Percentiles rank a stretch among this genome's conserved stretches.
Conservation (phyloP, 306 rosid species). For the Rosa chinensis region DNA sequence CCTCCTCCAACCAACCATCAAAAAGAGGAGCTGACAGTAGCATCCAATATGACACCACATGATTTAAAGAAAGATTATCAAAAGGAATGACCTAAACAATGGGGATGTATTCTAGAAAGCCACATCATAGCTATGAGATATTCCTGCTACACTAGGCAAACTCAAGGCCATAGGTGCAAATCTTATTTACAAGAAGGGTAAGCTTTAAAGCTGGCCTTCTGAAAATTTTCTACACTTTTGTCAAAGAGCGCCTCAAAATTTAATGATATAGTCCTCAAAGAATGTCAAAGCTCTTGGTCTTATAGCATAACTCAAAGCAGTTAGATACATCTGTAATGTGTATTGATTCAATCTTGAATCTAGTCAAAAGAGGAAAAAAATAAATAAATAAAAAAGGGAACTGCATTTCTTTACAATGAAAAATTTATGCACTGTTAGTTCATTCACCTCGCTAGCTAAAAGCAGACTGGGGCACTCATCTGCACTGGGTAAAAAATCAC, state of each 20-base stretch:
- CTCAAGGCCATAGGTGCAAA: not conserved
- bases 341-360: not conserved
- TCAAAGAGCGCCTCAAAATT: not conserved
- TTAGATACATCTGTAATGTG: not conserved
- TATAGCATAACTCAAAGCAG: not conserved
- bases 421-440: not conserved
- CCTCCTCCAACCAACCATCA: not conserved
- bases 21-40: not conserved
- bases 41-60: not conserved
- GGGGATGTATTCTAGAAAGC: not conserved
- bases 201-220: not conserved
- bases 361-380: not conserved
- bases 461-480: conserved; percentile 91
- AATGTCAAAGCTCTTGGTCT: conserved; percentile 2
- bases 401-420: not conserved
- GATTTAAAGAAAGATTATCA: not conserved
- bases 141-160: not conserved
- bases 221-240: not conserved
- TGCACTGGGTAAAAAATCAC: conserved; percentile 85
- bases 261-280: not conserved
- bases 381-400: not conserved
- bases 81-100: not conserved
- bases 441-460: conserved; percentile 79
- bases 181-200: not conserved
- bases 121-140: not conserved